Evolutionary conservation across 176 grass and related monocot genomes (phyloP).

Genomic region (Poa pratensis): DNA sequence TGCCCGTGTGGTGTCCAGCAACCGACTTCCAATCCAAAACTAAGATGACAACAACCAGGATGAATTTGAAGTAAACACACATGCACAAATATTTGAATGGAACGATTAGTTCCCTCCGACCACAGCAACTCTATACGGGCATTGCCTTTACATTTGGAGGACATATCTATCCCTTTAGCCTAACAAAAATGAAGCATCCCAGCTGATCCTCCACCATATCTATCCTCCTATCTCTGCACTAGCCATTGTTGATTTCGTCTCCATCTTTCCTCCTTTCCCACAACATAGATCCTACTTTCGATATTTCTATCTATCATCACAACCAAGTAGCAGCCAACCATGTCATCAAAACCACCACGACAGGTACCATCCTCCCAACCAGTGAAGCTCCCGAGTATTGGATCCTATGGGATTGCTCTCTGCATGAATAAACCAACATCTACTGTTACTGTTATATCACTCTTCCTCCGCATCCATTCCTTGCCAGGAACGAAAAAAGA

Average conservation of each 20-base stretch:
- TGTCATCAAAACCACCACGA: slow-evolving; percentile 42
- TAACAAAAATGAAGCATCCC: neutral
- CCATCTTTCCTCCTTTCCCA: neutral
- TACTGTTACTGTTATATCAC: slow-evolving; percentile 1
- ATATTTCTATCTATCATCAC: neutral
- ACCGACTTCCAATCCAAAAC: too few relatives aligned
- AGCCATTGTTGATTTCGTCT: neutral
- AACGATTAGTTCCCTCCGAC: neutral
- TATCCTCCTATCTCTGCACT: neutral
- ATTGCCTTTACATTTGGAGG: neutral
- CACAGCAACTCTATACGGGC: neutral
- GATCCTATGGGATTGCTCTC: slow-evolving; percentile 80
- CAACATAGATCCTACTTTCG: neutral
- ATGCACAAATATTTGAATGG: neutral
- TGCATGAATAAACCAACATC: slow-evolving; percentile 45
- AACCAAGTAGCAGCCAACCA: slow-evolving; percentile 39
- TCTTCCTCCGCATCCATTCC: neutral
- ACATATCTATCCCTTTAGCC: neutral
- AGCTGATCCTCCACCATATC: neutral
- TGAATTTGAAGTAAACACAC: neutral
- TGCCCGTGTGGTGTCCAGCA: too few relatives aligned
- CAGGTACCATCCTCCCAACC: slow-evolving; percentile 33
- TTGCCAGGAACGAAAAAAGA: too few relatives aligned
- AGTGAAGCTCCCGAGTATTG: slow-evolving; percentile 65
- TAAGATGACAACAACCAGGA: neutral